These are phyloP conservation scores for Wickerhamomyces xylosicus DNA, from an alignment of 805 yeast species.

Conservation along the genomic window DNA sequence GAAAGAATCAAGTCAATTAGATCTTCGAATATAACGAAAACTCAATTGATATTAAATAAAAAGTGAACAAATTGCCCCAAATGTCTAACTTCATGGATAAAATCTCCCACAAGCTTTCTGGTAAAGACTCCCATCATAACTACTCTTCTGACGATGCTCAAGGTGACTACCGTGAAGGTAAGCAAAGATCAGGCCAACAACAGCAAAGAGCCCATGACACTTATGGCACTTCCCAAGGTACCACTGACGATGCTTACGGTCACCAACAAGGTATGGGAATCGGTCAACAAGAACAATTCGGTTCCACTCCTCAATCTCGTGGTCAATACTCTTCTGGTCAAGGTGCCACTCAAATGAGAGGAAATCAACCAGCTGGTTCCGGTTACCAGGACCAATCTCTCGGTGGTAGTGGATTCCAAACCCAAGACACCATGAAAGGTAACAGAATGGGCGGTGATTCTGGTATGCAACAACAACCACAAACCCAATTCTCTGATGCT, in stretches of 20 bases:
- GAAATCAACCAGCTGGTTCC: neutral
- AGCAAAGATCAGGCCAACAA: neutral
- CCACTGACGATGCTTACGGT: neutral
- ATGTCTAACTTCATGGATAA: slow-evolving; percentile 21
- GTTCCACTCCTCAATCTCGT: slow-evolving; percentile 2
- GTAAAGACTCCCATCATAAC: slow-evolving; percentile 5
- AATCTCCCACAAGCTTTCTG: slow-evolving; percentile 16
- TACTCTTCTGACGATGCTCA: neutral
- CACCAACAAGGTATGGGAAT: neutral
- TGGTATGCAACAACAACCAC: neutral
- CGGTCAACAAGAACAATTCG: neutral
- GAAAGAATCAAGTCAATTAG: no score
- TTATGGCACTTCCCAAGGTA: neutral
- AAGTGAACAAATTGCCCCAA: neutral
- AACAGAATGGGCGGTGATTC: no score
- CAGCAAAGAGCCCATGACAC: no score
- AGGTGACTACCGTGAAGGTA: neutral
- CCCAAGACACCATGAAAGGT: neutral
- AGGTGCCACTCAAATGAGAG: neutral
- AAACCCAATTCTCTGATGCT: neutral
- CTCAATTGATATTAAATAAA: no score
- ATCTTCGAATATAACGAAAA: no score
- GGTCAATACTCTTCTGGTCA: neutral
- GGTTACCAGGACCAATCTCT: neutral
- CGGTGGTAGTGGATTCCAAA: neutral